Percentiles rank a stretch among this genome's conserved stretches.
These are phyloP conservation scores for Gentiana dahurica DNA, from an alignment of 257 asterid genomes.

Conservation along the genomic window DNA sequence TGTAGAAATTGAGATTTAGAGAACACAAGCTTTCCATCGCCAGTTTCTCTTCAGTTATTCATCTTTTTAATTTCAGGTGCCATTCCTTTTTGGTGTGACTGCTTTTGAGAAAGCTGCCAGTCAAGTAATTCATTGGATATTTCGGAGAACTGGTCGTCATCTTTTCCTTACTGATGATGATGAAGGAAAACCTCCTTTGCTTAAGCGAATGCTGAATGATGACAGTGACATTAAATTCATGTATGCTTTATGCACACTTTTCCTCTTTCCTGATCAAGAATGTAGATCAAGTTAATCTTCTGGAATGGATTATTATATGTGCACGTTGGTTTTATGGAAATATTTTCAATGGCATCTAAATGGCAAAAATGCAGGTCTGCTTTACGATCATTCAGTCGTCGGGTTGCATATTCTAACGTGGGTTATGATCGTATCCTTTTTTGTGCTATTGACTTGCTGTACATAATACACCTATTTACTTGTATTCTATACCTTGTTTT, in stretches of 20 bases:
- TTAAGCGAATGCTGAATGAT: constrained; percentile 80
- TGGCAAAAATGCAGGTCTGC: constrained; percentile 66
- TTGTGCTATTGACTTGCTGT: constrained; percentile 3
- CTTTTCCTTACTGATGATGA: constrained; percentile 82
- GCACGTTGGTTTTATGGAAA: too few relatives aligned
- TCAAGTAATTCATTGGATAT: constrained; percentile 74
- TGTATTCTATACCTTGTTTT: constrained; percentile 15
- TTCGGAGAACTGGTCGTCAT: constrained; percentile 91
- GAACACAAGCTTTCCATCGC: neutral
- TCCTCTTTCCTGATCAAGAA: neutral
- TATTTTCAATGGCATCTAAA: constrained; percentile 1
- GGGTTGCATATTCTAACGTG: constrained; percentile 90
- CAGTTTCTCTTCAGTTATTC: neutral
- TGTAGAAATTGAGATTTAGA: neutral
- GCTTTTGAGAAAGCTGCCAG: constrained; percentile 75
- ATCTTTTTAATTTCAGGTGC: constrained; percentile 45
- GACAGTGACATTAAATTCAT: constrained; percentile 43
- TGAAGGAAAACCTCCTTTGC: constrained; percentile 84
- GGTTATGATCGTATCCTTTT: constrained; percentile 89
- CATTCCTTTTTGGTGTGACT: constrained; percentile 91
- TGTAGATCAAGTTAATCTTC: too few relatives aligned
- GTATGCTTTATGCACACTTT: constrained; percentile 33
- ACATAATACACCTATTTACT: neutral
- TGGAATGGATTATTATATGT: too few relatives aligned
- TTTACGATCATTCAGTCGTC: constrained; percentile 61